Base-by-base conservation (phyloP, 306 rosid genomes). In the Quercus variabilis region DNA sequence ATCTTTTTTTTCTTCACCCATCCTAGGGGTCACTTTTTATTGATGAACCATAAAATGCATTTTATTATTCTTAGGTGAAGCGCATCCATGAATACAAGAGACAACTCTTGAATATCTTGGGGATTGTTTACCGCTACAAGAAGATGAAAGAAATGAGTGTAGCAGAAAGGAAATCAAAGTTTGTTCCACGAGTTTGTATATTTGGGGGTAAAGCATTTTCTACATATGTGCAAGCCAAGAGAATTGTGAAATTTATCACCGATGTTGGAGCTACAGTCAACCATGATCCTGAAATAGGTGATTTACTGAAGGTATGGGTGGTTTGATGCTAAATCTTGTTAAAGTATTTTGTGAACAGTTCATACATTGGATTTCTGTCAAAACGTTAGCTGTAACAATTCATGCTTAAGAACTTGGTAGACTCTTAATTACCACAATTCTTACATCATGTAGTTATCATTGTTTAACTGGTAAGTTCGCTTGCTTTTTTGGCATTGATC, bases 71-170 rank as follows among this genome's bases (percentile, higher is more conserved):
- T 74, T 76, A 95, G 99, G 99, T 95, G 85, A 95, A 95, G 92
- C 94, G 99, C 84, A 95, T 95, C 85, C 99, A 95, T 85, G 99
- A 95, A 81, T 95, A 95, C 85, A 95, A 95, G 81, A 87, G 99
- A 71, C 99, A 95, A 77, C 78, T 95, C 55, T 14, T 95, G 88
- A 95, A 95, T 75, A 90, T 95, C 71, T 84, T 95, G 20, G 99
- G 99, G 78, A 95, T 95, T 74, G 98, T 93, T 82, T 90, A 93
- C 81, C 96, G 99, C 65, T 95, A 95, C 93, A 95, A 95, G 91
- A 83, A 87, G 86, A 95, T 95, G 98, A 95, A 91, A 88, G 99
- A 95, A 90, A 89, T 93, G 98, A 93, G 80, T 82, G 88, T 87
- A 59, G 74, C 64, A 21, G 94, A 90, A 84, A 93, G 94, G 86